These are phyloP conservation scores for Torrubiella hemipterigena DNA, from an alignment of 2,329 filamentous ascomycete genomes.

Conservation along the genomic window DNA sequence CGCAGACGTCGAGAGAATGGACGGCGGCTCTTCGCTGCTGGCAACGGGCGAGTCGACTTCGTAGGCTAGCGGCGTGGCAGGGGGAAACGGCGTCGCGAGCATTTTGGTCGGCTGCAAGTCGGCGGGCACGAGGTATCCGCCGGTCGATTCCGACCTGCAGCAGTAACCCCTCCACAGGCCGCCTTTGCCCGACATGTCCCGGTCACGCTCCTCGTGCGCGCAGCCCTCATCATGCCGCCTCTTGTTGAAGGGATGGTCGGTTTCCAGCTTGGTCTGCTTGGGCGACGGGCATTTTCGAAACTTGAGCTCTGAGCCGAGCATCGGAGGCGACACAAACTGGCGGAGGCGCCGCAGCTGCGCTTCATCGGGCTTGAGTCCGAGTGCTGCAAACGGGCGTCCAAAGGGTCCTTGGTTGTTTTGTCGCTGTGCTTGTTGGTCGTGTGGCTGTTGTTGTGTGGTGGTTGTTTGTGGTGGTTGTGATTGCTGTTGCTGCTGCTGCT, in stretches of 20 bases:
- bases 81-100: slow-evolving; percentile 36
- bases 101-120: slow-evolving; percentile 33
- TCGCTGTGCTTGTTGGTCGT: no score
- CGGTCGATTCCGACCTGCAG: slow-evolving; percentile 26
- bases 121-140: slow-evolving; percentile 25
- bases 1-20: slow-evolving; percentile 13
- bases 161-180: slow-evolving; percentile 74
- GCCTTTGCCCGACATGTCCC: slow-evolving; percentile 42
- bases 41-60: slow-evolving; percentile 23
- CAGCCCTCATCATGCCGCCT: no score
- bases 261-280: slow-evolving; percentile 72
- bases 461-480: no score
- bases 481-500: not conserved
- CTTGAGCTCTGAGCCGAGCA: slow-evolving; percentile 71
- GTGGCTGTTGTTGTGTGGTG: slow-evolving; percentile 2
- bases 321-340: slow-evolving; percentile 58
- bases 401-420: slow-evolving; percentile 23
- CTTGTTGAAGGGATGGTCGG: slow-evolving; percentile 52
- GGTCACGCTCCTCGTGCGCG: slow-evolving; percentile 31
- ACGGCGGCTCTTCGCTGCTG: slow-evolving; percentile 27
- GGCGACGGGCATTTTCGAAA: slow-evolving; percentile 79
- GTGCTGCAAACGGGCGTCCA: slow-evolving; percentile 30
- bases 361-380: slow-evolving; percentile 24
- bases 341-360: slow-evolving; percentile 32
- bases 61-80: slow-evolving; percentile 24